Conservation (phyloP, 2,329 filamentous ascomycete genomes). For the Diatrype stigma region DNA sequence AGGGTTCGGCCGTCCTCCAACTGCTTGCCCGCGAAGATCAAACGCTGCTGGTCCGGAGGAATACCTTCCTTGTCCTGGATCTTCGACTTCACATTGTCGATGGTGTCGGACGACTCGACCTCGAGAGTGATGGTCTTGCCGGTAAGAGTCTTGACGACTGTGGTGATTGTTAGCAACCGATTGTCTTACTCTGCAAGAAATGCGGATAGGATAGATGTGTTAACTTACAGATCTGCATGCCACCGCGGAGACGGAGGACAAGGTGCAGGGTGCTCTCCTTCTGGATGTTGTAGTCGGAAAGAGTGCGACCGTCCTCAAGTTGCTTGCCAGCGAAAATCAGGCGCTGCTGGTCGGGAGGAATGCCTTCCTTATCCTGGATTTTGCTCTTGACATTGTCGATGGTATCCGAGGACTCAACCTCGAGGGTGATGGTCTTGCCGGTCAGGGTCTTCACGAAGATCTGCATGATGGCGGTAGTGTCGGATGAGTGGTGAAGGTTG, state of each 20-base stretch:
- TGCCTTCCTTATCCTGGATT: constrained; percentile 89
- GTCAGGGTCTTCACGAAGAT: constrained; percentile 98
- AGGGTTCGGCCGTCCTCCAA: constrained; percentile 91
- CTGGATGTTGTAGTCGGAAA: constrained; percentile 55
- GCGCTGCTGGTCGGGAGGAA: constrained; percentile 80
- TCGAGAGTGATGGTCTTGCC: constrained; percentile 93
- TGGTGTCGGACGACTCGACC: constrained; percentile 84
- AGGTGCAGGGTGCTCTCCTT: constrained; percentile 69
- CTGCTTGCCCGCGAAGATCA: constrained; percentile 96
- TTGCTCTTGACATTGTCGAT: constrained; percentile 87
- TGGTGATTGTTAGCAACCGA: constrained; percentile 11
- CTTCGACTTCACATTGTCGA: constrained; percentile 95
- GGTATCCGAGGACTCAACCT: constrained; percentile 73
- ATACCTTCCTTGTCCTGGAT: constrained; percentile 98
- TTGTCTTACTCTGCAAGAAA: neutral
- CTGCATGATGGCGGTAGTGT: constrained; percentile 65
- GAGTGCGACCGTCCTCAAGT: constrained; percentile 47
- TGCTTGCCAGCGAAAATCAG: constrained; percentile 68
- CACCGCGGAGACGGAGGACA: constrained; percentile 66
- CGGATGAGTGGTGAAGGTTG: constrained; percentile 13
- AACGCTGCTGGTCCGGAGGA: constrained; percentile 89
- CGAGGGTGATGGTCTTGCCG: constrained; percentile 82
- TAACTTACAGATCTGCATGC: constrained; percentile 61
- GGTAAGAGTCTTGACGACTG: constrained; percentile 76
- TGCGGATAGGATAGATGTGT: neutral